phyloP scores from a whole-genome alignment of 2,329 filamentous ascomycete genomes.

The Biscogniauxia sp. region DNA sequence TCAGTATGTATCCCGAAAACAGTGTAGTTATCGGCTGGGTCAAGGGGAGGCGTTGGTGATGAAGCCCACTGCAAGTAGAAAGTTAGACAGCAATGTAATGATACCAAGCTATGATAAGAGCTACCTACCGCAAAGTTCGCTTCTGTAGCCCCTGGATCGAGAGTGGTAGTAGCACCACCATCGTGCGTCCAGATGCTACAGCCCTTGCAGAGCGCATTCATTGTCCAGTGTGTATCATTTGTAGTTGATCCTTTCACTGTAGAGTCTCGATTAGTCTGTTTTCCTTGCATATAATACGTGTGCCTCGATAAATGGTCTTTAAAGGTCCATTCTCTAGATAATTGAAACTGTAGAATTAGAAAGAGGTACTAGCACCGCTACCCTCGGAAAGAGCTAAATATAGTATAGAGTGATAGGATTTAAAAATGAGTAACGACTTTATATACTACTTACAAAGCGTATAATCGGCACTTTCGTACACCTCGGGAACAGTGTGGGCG shows the following conservation, averaged over 20 bases:
- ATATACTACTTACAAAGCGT: constrained; percentile 18
- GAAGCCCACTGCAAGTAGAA: constrained; percentile 12
- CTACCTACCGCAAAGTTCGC: constrained; percentile 15
- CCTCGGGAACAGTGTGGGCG: constrained; percentile 32
- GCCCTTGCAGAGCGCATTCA: constrained; percentile 38
- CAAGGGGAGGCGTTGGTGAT: constrained; percentile 16
- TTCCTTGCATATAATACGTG: neutral
- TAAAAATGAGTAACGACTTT: neutral
- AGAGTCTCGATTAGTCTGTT: neutral
- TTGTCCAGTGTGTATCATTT: constrained; percentile 41
- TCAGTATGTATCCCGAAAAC: constrained; percentile 18
- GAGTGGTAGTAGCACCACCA: constrained; percentile 15
- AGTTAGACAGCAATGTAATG: neutral
- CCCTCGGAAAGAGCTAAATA: too few species aligned
- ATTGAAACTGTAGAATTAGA: too few species aligned
- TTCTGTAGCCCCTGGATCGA: constrained; percentile 15
- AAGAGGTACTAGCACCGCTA: too few species aligned
- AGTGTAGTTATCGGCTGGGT: constrained; percentile 20
- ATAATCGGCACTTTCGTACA: constrained; percentile 35
- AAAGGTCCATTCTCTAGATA: too few species aligned
- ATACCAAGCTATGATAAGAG: neutral
- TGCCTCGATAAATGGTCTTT: too few species aligned
- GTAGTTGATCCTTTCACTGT: constrained; percentile 31
- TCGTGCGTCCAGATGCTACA: constrained; percentile 35
- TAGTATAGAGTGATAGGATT: too few species aligned